Conservation (phyloP, 805 yeast species). For the Kluyveromyces starmeri region DNA sequence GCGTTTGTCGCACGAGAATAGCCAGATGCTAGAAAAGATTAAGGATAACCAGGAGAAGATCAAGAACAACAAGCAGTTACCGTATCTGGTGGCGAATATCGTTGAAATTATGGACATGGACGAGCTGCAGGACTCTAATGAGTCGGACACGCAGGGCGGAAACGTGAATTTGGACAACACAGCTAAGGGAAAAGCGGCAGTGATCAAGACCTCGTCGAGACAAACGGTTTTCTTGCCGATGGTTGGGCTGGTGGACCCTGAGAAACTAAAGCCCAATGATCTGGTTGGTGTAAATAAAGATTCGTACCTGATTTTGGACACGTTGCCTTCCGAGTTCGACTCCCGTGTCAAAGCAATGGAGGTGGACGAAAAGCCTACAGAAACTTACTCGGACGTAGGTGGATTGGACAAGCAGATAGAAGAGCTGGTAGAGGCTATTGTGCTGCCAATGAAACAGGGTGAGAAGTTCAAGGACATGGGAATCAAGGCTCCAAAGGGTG, state of each 20-base stretch:
- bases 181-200: slow-evolving; percentile 94
- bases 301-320: slow-evolving; percentile 85
- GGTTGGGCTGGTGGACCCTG: slow-evolving; percentile 91
- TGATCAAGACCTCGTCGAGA: slow-evolving; percentile 92
- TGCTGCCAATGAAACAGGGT: slow-evolving; percentile 95
- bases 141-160: slow-evolving; percentile 74
- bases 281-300: slow-evolving; percentile 97
- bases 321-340: slow-evolving; percentile 94
- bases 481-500: slow-evolving; percentile 97
- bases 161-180: slow-evolving; percentile 88
- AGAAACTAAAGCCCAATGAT: slow-evolving; percentile 91
- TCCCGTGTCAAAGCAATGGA: slow-evolving; percentile 98
- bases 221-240: slow-evolving; percentile 95
- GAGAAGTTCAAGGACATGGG: slow-evolving; percentile 92
- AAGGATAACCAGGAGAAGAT: slow-evolving; percentile 95
- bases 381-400: slow-evolving; percentile 94
- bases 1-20: slow-evolving; percentile 84
- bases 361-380: slow-evolving; percentile 97
- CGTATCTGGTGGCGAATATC: slow-evolving; percentile 92
- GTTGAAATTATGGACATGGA: slow-evolving; percentile 88
- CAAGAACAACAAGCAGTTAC: slow-evolving; percentile 89
- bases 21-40: slow-evolving; percentile 86
- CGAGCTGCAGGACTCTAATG: slow-evolving; percentile 64
- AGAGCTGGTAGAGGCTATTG: slow-evolving; percentile 97
- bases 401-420: slow-evolving; percentile 98